Percentiles rank a stretch among this genome's conserved stretches.
Evolutionary conservation across 768 basidiomycete genomes (phyloP).

Genomic region (Amanita molliuscula): DNA sequence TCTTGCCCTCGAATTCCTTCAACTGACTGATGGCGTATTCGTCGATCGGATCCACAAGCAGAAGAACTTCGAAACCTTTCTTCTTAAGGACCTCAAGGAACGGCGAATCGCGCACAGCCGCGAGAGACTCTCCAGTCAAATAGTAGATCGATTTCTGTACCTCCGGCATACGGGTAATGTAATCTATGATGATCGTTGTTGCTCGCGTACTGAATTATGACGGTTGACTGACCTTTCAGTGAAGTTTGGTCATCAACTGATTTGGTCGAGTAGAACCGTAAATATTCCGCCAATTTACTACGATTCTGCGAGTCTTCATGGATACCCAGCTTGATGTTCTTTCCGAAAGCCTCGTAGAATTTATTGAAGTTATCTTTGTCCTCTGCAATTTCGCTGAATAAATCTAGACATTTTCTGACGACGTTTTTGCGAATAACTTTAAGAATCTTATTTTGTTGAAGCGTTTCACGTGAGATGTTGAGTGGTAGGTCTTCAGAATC

Average conservation of each 20-base stretch:
- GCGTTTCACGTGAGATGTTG: conserved; percentile 99
- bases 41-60: conserved; percentile 97
- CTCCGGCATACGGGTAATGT: conserved; percentile 99
- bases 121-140: conserved; percentile 96
- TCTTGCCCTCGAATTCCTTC: conserved; percentile 98
- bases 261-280: conserved; percentile 98
- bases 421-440: conserved; percentile 99
- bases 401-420: conserved; percentile 95
- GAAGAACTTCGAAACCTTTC: conserved; percentile 97
- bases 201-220: neutral
- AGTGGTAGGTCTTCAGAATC: conserved; percentile 99
- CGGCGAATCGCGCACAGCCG: conserved; percentile 83
- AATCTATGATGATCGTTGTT: conserved; percentile 43
- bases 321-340: conserved; percentile 99
- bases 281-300: conserved; percentile 97
- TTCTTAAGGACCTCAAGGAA: conserved; percentile 99
- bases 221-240: conserved; percentile 61
- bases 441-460: conserved; percentile 99
- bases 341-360: conserved; percentile 98
- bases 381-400: conserved; percentile 94
- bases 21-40: conserved; percentile 98
- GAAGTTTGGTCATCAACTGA: conserved; percentile 83
- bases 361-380: conserved; percentile 98
- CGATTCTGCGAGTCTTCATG: conserved; percentile 99
- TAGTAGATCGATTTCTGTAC: conserved; percentile 99